Conservation (phyloP, 2,329 filamentous ascomycete genomes). For the Akanthomyces lecanii region DNA sequence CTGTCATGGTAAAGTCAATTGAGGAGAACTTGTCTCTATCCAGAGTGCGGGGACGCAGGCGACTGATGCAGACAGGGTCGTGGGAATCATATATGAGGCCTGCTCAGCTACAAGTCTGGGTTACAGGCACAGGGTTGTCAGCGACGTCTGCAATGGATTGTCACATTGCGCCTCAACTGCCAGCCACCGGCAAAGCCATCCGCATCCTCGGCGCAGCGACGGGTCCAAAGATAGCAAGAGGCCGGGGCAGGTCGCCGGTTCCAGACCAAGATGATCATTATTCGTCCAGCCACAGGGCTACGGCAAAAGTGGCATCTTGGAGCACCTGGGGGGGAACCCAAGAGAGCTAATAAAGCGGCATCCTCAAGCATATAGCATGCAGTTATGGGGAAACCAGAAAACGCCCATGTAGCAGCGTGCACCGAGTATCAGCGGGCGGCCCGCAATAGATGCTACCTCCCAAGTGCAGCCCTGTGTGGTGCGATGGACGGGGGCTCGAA, state of each 20-base stretch:
- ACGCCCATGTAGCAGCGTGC: background rate
- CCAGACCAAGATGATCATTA: background rate
- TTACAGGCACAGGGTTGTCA: background rate
- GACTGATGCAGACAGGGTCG: background rate
- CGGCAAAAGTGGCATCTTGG: background rate
- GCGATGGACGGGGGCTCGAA: background rate
- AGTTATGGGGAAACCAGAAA: background rate
- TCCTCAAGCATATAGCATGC: background rate
- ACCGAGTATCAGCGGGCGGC: background rate
- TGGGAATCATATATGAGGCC: background rate
- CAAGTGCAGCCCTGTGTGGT: background rate
- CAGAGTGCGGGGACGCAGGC: background rate
- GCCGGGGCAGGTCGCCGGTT: background rate
- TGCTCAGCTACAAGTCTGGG: background rate
- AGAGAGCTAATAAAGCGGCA: background rate
- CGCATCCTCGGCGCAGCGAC: too few species aligned
- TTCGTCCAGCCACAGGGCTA: background rate
- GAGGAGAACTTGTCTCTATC: background rate
- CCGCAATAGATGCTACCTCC: conserved; percentile 4
- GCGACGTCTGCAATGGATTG: background rate
- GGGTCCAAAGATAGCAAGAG: background rate
- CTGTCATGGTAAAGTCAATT: background rate
- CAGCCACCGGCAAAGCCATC: too few species aligned
- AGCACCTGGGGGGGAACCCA: background rate
- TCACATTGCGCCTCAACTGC: background rate